phyloP scores from a whole-genome alignment of 1,139 yeast genomes.

The Zygosaccharomyces sapae region DNA sequence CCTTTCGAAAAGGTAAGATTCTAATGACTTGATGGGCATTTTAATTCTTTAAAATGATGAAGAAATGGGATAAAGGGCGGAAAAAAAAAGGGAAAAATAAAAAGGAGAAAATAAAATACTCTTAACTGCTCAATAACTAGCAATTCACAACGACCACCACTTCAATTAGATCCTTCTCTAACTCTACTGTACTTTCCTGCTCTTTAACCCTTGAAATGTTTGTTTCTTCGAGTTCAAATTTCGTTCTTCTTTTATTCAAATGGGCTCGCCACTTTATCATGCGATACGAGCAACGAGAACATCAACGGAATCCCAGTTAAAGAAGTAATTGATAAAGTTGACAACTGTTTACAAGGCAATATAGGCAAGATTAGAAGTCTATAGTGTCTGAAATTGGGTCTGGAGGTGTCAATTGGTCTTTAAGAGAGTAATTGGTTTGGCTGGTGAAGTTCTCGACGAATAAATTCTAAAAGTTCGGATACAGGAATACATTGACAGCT shows the following conservation, averaged over 20 bases:
- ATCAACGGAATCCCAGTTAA: not conserved
- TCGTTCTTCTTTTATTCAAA: conserved; percentile 2
- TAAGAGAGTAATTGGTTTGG: not conserved
- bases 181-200: not conserved
- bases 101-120: not conserved
- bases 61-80: not conserved
- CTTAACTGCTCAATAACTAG: not conserved
- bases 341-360: not conserved
- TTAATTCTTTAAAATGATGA: not conserved
- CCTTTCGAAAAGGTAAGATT: conserved; percentile 65
- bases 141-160: not conserved
- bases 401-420: not conserved
- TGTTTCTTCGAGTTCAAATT: conserved; percentile 2
- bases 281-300: not conserved
- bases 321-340: not conserved
- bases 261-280: conserved; percentile 9
- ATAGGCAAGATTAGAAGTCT: not conserved
- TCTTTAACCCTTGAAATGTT: not conserved
- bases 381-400: not conserved
- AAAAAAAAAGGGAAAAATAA: not conserved
- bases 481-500: not conserved
- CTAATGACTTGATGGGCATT: conserved; percentile 59
- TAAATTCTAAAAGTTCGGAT: not conserved
- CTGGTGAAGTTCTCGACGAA: not conserved
- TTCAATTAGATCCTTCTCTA: not conserved